Base-by-base conservation (phyloP, 1,139 yeast genomes). In the Geotrichum histeridarum region DNA sequence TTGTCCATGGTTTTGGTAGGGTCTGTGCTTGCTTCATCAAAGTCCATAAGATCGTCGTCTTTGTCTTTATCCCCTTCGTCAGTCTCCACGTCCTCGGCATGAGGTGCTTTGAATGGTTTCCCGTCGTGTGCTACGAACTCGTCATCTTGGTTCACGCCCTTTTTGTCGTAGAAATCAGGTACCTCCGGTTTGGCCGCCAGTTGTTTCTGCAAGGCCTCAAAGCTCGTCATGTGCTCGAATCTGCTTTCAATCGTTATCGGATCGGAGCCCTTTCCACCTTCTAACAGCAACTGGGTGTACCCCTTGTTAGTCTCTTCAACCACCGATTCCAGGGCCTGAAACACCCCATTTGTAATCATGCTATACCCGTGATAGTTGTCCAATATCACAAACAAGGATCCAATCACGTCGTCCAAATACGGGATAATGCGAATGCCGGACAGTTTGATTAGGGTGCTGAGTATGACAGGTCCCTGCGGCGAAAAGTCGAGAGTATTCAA, bases 291-390 rank as follows among this genome's bases (percentile, higher is more conserved):
- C 32, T 51, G 51, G 0, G 54, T 30, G 52, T 62, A 83, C 38
- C 71, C 65, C 9, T 67, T 67, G 22, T 70, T 68, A 11, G 85
- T 74, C 63, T 85, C 87, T 15, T 71, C 70, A 1, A 84, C 76
- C 1, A 91, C 70, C 15, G 85, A 83, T 48, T 78, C 79, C 63
- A 91, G 87, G 0, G 88, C 84, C 6, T 78, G 71, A 60, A 91
- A 87, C 57, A 89, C 83, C 0, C 90, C 90, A 57, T 84, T 83
- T 48, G 88, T 83, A 22, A 93, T 71, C 14, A 76, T 73, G 0
- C 82, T 73, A 67, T 93, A 91, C 0, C 94, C 95, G 70, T 91
- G 96, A 63, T 84, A 91, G 44, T 83, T 76, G 67, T 93, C 98
- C 50, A 93, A 74, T 36, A 90, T 71, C 9, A 83, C 81, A 67